A percentile compares a stretch with the other conserved stretches of the same genome.
phyloP scores from a whole-genome alignment of 352 stramenopile genomes.

The Lagenidium sp. region DNA sequence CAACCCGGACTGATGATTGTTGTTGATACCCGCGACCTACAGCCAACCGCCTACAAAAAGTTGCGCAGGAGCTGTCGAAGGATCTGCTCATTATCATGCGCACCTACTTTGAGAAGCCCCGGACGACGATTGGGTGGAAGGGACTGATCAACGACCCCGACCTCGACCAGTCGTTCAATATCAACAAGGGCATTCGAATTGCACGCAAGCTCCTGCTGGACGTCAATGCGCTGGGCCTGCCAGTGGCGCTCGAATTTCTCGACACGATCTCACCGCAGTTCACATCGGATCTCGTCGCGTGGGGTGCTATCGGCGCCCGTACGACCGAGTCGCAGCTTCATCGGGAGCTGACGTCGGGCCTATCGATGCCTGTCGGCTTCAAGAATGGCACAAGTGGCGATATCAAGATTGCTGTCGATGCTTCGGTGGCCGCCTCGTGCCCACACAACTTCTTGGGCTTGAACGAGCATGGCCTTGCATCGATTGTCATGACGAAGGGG shows the following conservation, averaged over 20 bases:
- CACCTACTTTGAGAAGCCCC: slow-evolving; percentile 85
- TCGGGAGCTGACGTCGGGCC: slow-evolving; percentile 64
- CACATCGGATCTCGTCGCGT: slow-evolving; percentile 67
- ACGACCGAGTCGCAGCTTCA: slow-evolving; percentile 82
- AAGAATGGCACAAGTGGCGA: slow-evolving; percentile 81
- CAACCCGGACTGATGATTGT: too few species aligned
- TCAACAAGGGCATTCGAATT: slow-evolving; percentile 84
- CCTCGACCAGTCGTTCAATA: slow-evolving; percentile 77
- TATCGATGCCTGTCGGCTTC: slow-evolving; percentile 81
- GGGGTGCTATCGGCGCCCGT: slow-evolving; percentile 75
- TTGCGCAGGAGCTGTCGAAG: slow-evolving; percentile 42
- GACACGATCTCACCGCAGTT: slow-evolving; percentile 82
- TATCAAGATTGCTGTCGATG: slow-evolving; percentile 77
- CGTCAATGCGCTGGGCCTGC: slow-evolving; percentile 69
- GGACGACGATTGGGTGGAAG: slow-evolving; percentile 81
- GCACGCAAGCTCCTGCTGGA: slow-evolving; percentile 78
- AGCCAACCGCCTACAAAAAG: slow-evolving; percentile 37
- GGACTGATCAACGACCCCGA: slow-evolving; percentile 83
- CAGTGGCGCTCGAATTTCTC: slow-evolving; percentile 71
- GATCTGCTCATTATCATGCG: slow-evolving; percentile 81
- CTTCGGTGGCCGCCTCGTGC: slow-evolving; percentile 48
- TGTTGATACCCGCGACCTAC: too few species aligned
- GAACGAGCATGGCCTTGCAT: slow-evolving; percentile 72
- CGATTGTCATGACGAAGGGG: slow-evolving; percentile 79
- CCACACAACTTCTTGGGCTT: slow-evolving; percentile 79